Percentiles rank a stretch among this genome's conserved stretches.
phyloP scores from a whole-genome alignment of 2,329 filamentous ascomycete genomes.

The Boeremia exigua region DNA sequence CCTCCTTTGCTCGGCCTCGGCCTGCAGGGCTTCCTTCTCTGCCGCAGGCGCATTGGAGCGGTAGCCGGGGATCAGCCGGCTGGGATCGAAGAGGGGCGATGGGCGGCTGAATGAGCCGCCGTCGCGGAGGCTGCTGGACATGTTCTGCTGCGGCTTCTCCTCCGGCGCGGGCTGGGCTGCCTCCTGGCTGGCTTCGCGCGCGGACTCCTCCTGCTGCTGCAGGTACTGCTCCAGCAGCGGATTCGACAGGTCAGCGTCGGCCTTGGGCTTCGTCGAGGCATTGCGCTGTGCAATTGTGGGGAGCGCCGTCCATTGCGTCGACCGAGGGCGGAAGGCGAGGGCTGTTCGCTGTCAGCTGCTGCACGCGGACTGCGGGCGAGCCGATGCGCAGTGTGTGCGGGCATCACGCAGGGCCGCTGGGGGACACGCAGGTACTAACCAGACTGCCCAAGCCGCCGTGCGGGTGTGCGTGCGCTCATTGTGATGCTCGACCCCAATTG shows the following conservation, averaged over 20 bases:
- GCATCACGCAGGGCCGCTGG: neutral
- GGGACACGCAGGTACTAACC: conserved; percentile 55
- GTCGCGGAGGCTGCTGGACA: conserved; percentile 14
- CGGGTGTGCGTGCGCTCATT: conserved; percentile 72
- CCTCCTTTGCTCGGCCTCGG: conserved; percentile 14
- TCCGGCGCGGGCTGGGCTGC: neutral
- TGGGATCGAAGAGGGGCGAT: conserved; percentile 33
- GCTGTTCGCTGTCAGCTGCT: conserved; percentile 23
- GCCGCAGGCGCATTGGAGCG: conserved; percentile 21
- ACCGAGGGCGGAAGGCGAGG: conserved; percentile 32
- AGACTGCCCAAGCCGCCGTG: conserved; percentile 65
- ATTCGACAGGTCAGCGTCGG: conserved; percentile 46
- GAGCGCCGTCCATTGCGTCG: conserved; percentile 22
- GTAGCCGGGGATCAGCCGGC: conserved; percentile 36
- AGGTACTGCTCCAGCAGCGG: conserved; percentile 69
- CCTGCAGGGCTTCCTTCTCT: conserved; percentile 24
- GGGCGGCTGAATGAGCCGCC: conserved; percentile 26
- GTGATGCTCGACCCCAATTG: conserved; percentile 36
- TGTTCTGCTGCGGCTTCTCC: neutral
- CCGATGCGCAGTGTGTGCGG: neutral
- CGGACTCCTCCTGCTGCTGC: conserved; percentile 23
- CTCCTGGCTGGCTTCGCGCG: conserved; percentile 4
- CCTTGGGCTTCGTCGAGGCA: conserved; percentile 17
- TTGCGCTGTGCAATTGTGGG: conserved; percentile 26
- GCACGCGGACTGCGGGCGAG: neutral